A percentile compares a stretch with the other conserved stretches of the same genome.
Conservation (phyloP, 495 filamentous ascomycete species). For the Lophiostoma macrostomum region DNA sequence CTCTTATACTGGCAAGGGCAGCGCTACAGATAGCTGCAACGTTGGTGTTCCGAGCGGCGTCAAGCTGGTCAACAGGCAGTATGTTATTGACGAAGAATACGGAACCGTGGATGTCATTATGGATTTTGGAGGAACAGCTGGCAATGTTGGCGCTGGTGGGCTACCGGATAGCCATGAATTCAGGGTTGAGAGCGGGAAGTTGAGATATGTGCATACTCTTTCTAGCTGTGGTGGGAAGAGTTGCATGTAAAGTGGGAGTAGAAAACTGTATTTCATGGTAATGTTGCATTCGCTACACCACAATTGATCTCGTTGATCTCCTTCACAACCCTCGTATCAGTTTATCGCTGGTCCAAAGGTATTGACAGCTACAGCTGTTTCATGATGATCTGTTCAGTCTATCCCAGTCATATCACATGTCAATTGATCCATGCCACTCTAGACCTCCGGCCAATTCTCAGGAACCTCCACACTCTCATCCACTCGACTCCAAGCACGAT, state of each 20-base stretch:
- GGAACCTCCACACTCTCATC: no score
- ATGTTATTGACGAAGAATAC: constrained; percentile 52
- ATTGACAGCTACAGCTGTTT: constrained; percentile 5
- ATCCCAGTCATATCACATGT: not conserved
- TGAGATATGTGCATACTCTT: constrained; percentile 49
- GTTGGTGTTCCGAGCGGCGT: constrained; percentile 35
- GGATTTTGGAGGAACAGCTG: constrained; percentile 38
- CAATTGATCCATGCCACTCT: not conserved
- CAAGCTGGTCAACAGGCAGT: constrained; percentile 43
- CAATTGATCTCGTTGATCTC: constrained; percentile 15
- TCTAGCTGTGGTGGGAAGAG: constrained; percentile 22
- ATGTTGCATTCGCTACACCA: not conserved
- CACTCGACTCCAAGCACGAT: no score
- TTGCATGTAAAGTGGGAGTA: no score
- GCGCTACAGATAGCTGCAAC: not conserved
- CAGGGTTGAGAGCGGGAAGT: constrained; percentile 48
- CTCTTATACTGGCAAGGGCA: constrained; percentile 31
- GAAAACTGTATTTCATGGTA: no score
- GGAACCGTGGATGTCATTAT: constrained; percentile 48
- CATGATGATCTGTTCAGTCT: no score
- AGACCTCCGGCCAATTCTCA: no score
- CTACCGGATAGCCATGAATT: constrained; percentile 53
- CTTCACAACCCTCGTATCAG: no score
- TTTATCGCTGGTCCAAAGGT: no score
- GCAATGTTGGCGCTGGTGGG: constrained; percentile 23